phyloP scores from a whole-genome alignment of 2,329 filamentous ascomycete genomes.

The Aspergillus pseudonomiae region DNA sequence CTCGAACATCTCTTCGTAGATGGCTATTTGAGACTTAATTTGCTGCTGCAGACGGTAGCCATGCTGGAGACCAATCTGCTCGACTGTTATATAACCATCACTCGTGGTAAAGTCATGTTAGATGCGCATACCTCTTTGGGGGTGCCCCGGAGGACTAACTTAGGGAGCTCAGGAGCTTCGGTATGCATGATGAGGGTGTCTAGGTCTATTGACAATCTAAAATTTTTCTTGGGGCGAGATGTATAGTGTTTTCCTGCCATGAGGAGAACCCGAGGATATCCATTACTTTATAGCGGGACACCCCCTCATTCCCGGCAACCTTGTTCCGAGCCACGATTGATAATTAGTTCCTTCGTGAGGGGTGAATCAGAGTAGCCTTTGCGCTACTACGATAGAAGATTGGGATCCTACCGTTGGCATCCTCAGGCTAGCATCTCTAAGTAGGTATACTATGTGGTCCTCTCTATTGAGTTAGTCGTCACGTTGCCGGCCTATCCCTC shows the following conservation, averaged over 20 bases:
- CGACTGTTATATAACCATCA: not conserved
- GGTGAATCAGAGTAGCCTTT: not conserved
- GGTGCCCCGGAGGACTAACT: constrained; percentile 28
- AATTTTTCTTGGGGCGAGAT: not conserved
- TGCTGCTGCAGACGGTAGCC: constrained; percentile 44
- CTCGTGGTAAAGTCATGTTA: not conserved
- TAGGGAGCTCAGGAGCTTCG: constrained; percentile 21
- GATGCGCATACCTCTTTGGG: constrained; percentile 28
- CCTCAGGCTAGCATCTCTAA: not conserved
- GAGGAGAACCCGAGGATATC: not conserved
- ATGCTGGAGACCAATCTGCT: constrained; percentile 54
- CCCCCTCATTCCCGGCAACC: not conserved
- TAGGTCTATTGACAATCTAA: not conserved
- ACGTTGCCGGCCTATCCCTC: not conserved
- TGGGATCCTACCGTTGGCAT: not conserved
- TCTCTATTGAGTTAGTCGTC: not conserved
- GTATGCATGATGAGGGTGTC: constrained; percentile 50
- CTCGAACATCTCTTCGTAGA: constrained; percentile 53
- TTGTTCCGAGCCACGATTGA: not conserved
- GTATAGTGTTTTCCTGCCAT: not conserved
- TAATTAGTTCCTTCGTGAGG: not conserved
- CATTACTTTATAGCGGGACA: not conserved
- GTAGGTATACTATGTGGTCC: too few species aligned
- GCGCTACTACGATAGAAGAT: too few species aligned
- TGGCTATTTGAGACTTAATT: constrained; percentile 47